Evolutionary conservation across 2,329 filamentous ascomycete species (phyloP).

Genomic region (Lasiodiplodia sp.): DNA sequence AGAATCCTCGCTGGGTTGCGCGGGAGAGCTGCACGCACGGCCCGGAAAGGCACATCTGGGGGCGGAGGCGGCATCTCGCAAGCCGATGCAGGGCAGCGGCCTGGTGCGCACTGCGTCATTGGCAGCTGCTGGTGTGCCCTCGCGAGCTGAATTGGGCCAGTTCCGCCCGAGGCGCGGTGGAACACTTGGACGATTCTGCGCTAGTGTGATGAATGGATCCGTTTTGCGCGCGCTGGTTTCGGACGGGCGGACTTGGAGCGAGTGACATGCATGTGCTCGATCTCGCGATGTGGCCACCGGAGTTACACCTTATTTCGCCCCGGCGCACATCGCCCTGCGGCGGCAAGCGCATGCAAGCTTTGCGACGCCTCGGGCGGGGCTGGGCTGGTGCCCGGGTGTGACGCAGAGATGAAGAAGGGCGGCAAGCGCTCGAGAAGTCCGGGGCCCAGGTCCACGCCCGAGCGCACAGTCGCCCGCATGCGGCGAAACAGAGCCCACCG

Average conservation of each 20-base stretch:
- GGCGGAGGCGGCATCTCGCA: background rate
- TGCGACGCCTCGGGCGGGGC: background rate
- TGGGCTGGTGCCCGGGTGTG: background rate
- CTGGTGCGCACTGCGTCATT: background rate
- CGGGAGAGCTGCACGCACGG: constrained; percentile 28
- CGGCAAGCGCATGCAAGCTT: constrained; percentile 5
- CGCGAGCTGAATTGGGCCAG: background rate
- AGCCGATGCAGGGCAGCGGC: constrained; percentile 20
- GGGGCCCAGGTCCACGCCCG: background rate
- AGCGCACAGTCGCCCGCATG: constrained; percentile 13
- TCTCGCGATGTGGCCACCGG: constrained; percentile 8
- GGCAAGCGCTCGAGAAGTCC: background rate
- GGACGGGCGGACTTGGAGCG: background rate
- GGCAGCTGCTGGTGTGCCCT: background rate
- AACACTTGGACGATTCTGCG: constrained; percentile 13
- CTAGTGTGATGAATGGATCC: constrained; percentile 7
- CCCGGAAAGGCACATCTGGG: constrained; percentile 9
- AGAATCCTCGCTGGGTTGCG: constrained; percentile 12
- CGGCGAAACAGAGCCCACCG: constrained; percentile 8
- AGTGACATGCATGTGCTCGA: constrained; percentile 17
- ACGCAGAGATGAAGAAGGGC: background rate
- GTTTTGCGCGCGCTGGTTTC: background rate
- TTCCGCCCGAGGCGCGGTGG: background rate
- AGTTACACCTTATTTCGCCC: constrained; percentile 7
- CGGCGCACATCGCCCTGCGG: background rate